These are phyloP conservation scores for Pancytospora epiphaga DNA, from an alignment of 371 early-diverging fungal species.

Conservation along the genomic window DNA sequence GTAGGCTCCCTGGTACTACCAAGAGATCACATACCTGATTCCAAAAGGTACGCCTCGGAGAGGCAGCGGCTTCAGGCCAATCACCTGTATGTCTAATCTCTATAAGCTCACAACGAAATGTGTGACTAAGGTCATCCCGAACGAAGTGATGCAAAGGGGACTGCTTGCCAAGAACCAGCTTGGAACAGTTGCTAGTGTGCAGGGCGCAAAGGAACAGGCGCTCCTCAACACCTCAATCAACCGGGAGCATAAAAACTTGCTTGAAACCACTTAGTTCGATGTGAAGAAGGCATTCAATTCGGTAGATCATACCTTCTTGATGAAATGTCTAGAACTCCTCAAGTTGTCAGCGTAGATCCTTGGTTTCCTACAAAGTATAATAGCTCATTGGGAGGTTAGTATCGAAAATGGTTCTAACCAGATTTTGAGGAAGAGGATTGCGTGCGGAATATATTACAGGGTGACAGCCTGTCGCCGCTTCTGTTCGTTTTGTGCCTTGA, in stretches of 20 bases:
- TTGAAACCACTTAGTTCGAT: background rate
- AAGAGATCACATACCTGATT: background rate
- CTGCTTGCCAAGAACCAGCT: background rate
- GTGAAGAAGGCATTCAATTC: background rate
- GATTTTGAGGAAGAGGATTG: background rate
- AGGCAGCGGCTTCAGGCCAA: background rate
- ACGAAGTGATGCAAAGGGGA: no score
- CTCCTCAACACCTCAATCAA: background rate
- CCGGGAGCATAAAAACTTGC: background rate
- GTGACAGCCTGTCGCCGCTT: no score
- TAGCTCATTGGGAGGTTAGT: background rate
- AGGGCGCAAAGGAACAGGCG: background rate
- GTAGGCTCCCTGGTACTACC: background rate
- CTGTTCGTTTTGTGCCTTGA: no score
- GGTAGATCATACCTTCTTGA: background rate
- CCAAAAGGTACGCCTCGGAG: background rate
- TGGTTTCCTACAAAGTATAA: background rate
- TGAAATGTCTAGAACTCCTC: background rate
- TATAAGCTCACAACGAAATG: background rate
- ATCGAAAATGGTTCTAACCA: background rate
- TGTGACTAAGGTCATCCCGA: no score
- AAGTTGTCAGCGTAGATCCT: background rate
- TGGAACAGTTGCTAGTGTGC: background rate
- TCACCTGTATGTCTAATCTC: background rate
- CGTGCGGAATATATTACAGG: background rate